A percentile compares a stretch with the other conserved stretches of the same genome.
These are phyloP conservation scores for Gaillardinia entomophila DNA, from an alignment of 805 yeast species.

Conservation along the genomic window DNA sequence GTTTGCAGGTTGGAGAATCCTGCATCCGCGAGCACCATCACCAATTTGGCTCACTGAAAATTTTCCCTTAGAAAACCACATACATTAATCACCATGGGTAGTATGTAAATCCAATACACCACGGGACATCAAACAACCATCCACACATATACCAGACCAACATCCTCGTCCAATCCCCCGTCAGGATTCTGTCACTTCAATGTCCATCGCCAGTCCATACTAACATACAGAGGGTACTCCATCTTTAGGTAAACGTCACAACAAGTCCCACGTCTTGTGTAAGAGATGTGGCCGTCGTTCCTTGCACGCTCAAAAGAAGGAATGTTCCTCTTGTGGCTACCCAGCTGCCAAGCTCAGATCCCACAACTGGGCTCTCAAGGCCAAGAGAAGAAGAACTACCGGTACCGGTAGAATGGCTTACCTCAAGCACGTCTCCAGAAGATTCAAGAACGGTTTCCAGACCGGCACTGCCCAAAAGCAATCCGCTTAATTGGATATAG, in stretches of 20 bases:
- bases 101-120: slow-evolving; percentile 45
- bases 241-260: slow-evolving; percentile 99
- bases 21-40: too few relatives aligned
- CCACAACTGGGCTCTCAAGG: slow-evolving; percentile 99
- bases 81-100: slow-evolving; percentile 59
- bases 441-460: slow-evolving; percentile 99
- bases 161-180: too few relatives aligned
- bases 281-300: slow-evolving; percentile 99
- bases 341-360: slow-evolving; percentile 99
- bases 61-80: slow-evolving; percentile 10
- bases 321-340: slow-evolving; percentile 98
- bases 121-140: not conserved
- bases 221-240: slow-evolving; percentile 88
- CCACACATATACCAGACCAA: not conserved
- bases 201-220: too few relatives aligned
- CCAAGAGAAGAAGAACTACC: slow-evolving; percentile 99
- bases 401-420: slow-evolving; percentile 99
- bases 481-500: slow-evolving; percentile 50
- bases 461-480: slow-evolving; percentile 69
- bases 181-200: too few relatives aligned
- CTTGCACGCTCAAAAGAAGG: slow-evolving; percentile 98
- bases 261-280: slow-evolving; percentile 99
- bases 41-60: too few relatives aligned
- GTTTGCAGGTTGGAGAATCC: too few relatives aligned
- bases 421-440: slow-evolving; percentile 95